Evolutionary conservation across 495 filamentous ascomycete genomes (phyloP), one percentile per base, ranked within the genome.

Genomic region (Xylaria acuta): DNA sequence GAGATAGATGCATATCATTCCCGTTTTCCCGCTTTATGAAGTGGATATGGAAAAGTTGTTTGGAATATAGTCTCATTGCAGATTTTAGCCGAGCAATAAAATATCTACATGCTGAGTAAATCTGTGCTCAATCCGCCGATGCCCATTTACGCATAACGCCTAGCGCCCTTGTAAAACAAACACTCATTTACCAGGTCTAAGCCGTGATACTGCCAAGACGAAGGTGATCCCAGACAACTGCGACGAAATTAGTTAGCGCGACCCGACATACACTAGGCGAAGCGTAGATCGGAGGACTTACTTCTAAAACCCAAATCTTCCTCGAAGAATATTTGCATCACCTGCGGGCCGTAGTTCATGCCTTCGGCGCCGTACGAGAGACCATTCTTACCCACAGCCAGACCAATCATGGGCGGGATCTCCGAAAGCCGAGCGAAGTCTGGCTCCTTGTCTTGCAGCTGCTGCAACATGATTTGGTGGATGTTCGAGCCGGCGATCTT

Each of bases 331-430:
- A 76, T 77, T 77, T 85, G 79, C 85, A 89, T 83, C 16, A 89
- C 80, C 53, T 92, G 85, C 73, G 87, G 87, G 0, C 90, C 90
- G 65, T 82, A 81, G 5, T 77, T 80, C 45, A 86, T 84, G 0
- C 89, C 90, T 0, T 79, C 81, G 0, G 85, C 80, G 64, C 84
- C 87, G 72, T 90, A 93, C 18, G 85, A 83, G 14, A 92, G 85
- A 0, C 89, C 90, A 71, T 86, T 87, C 75, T 89, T 88, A 6
- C 90, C 91, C 25, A 93, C 81, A 0, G 90, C 91, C 1, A 93
- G 74, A 2, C 88, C 90, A 69, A 93, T 92, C 81, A 91, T 88
- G 7, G 88, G 83, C 22, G 90, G 87, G 30, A 88, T 80, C 63
- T 86, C 82, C 5, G 78, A 78, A 2, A 92, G 79, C 68, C 83